Conservation (phyloP, 1,284 basidiomycete species). For the Ceratobasidium sp. region DNA sequence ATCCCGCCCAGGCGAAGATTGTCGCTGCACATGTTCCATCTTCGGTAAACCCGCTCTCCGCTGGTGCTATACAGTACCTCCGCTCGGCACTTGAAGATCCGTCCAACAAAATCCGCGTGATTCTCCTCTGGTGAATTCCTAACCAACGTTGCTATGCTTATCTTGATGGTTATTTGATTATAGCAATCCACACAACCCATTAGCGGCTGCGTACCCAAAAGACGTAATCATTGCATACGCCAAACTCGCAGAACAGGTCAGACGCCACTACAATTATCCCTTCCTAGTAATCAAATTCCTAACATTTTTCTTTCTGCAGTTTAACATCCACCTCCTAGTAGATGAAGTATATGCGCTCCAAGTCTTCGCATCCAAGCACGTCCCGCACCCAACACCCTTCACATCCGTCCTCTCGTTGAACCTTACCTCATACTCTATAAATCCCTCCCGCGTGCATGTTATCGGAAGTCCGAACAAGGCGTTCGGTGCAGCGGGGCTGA, state of each 20-base stretch:
- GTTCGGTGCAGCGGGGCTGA: conserved; percentile 42
- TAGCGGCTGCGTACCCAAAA: conserved; percentile 28
- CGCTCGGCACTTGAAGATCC: conserved; percentile 7
- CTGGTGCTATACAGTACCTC: conserved; percentile 1
- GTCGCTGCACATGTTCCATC: conserved; percentile 13
- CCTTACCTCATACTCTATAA: background rate
- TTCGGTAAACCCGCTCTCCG: conserved; percentile 12
- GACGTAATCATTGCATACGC: conserved; percentile 29
- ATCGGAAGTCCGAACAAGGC: conserved; percentile 41
- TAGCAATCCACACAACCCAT: conserved; percentile 44
- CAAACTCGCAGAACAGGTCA: conserved; percentile 29
- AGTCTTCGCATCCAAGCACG: conserved; percentile 37
- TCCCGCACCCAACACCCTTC: conserved; percentile 40
- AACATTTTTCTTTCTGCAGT: background rate
- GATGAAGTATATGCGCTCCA: conserved; percentile 42
- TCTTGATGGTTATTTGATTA: background rate
- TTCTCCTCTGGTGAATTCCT: conserved; percentile 22
- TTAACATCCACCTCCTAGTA: conserved; percentile 38
- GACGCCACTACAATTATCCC: background rate
- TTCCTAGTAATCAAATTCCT: no score
- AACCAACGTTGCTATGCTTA: background rate
- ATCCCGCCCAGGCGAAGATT: conserved; percentile 33
- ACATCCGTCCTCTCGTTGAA: conserved; percentile 29
- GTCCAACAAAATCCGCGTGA: conserved; percentile 13
- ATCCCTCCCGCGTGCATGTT: conserved; percentile 41